Evolutionary conservation across 768 basidiomycete species (phyloP).

Genomic region (Mycena venus): DNA sequence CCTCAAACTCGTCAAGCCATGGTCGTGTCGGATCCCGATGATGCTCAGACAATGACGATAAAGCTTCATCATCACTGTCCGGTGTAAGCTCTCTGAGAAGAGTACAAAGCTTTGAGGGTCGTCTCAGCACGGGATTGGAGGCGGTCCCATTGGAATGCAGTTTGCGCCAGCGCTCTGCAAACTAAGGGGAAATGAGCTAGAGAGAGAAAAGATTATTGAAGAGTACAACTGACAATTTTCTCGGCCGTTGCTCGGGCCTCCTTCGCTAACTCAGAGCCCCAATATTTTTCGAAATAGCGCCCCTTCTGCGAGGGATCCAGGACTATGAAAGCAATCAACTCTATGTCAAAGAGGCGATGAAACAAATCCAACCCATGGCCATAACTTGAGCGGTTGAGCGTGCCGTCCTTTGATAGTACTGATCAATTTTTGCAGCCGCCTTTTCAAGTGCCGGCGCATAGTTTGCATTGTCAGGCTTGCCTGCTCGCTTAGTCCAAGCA

Average conservation of each 20-base stretch:
- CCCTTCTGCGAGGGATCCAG: background rate
- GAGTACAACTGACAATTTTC: background rate
- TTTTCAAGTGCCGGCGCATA: slow-evolving; percentile 40
- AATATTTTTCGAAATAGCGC: background rate
- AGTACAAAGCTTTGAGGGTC: background rate
- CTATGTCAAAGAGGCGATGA: no score
- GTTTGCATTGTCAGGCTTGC: slow-evolving; percentile 30
- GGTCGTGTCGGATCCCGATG: background rate
- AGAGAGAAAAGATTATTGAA: background rate
- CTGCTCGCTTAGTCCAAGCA: slow-evolving; percentile 37
- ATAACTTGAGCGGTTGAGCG: no score
- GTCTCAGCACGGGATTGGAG: background rate
- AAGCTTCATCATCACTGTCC: background rate
- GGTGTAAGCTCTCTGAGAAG: background rate
- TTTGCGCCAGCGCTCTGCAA: background rate
- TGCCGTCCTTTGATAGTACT: slow-evolving; percentile 51
- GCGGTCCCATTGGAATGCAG: background rate
- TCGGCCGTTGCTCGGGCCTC: background rate
- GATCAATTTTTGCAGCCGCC: slow-evolving; percentile 40
- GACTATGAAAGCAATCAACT: background rate
- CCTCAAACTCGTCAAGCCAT: slow-evolving; percentile 4
- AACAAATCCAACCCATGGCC: slow-evolving; percentile 46
- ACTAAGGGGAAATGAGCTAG: no score
- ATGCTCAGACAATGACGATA: no score
- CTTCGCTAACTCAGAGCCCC: background rate